phyloP scores from a whole-genome alignment of 164 flowering plant genomes.

The Amborella trichopoda region DNA sequence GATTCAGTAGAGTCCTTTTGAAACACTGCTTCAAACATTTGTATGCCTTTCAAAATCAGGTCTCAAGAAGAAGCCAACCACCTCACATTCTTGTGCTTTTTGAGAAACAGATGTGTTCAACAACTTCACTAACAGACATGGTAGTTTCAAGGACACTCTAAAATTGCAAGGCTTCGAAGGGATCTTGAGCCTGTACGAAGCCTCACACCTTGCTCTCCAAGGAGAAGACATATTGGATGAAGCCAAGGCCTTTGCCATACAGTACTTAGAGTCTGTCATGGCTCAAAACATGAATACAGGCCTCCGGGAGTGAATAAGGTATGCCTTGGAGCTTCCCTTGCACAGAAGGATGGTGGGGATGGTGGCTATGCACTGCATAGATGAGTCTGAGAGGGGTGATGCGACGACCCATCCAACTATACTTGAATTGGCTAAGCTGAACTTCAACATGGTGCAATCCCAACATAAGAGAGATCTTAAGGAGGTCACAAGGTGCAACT shows the following conservation, averaged over 20 bases:
- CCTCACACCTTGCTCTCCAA: constrained; percentile 11
- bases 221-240: constrained; percentile 19
- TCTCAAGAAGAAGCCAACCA: too few relatives aligned
- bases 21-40: too few relatives aligned
- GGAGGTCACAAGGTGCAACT: constrained; percentile 1
- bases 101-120: constrained; percentile 2
- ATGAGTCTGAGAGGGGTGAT: too few relatives aligned
- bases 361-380: constrained; percentile 11
- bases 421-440: constrained; percentile 12
- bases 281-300: neutral
- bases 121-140: neutral
- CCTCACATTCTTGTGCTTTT: too few relatives aligned
- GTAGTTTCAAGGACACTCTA: constrained; percentile 1
- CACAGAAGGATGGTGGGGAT: constrained; percentile 8
- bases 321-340: constrained; percentile 8
- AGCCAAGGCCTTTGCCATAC: constrained; percentile 8
- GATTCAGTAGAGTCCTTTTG: too few relatives aligned
- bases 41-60: too few relatives aligned
- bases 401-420: neutral
- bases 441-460: constrained; percentile 8
- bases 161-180: neutral
- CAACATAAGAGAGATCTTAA: constrained; percentile 3
- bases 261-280: constrained; percentile 3
- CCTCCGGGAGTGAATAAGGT: neutral
- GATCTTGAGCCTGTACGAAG: constrained; percentile 12